Evolutionary conservation across 1,284 basidiomycete genomes (phyloP), one percentile per base, ranked within the genome.

Genomic region (Ceraceosorus guamensis): DNA sequence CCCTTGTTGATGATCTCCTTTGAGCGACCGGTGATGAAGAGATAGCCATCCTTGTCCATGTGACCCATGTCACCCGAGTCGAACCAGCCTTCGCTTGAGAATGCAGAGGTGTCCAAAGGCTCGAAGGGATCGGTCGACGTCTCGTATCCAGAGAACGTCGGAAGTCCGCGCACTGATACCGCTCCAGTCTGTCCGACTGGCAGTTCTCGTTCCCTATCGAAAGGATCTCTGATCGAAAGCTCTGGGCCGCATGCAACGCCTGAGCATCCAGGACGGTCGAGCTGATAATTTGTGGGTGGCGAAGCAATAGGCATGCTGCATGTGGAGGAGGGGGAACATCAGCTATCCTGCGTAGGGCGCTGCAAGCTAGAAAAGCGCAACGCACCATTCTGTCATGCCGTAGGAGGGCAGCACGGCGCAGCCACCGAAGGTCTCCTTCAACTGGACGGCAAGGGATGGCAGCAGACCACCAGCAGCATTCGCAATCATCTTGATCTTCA

Each of bases 1-100:
- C 73, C 73, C 62, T 76, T 76, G 70, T 76, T 76, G 62, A 76
- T 76, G 63, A 76, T 76, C 57, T 76, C 73, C 55, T 76, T 76
- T 10, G 70, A 73, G 45, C 73, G 71, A 63, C 73, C 73, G 10
- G 73, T 76, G 57, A 76, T 76, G 62, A 63, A 76, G 48, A 76
- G 64, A 53, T 76, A 76, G 47, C 73, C 73, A 51, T 76, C 73
- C 16, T 70, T 60, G 48, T 76, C 73, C 73, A 75, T 75, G 58
- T 76, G 72, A n/a, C 73, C 73, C 71, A 74, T 73, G 55, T 76
- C 73, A 53, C 73, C 73, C 13, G 72, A 68, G 61, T 76, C 73
- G 57, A 76, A 76, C 73, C 73, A 76, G 8, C 73, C 73, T 43
- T 75, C 71, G 47, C 61, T 68, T 5, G 71, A 70, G 58, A 76